Percentiles rank a stretch among this genome's conserved stretches.
Evolutionary conservation across 2,329 filamentous ascomycete species (phyloP).

Genomic region (Monascus ruber): DNA sequence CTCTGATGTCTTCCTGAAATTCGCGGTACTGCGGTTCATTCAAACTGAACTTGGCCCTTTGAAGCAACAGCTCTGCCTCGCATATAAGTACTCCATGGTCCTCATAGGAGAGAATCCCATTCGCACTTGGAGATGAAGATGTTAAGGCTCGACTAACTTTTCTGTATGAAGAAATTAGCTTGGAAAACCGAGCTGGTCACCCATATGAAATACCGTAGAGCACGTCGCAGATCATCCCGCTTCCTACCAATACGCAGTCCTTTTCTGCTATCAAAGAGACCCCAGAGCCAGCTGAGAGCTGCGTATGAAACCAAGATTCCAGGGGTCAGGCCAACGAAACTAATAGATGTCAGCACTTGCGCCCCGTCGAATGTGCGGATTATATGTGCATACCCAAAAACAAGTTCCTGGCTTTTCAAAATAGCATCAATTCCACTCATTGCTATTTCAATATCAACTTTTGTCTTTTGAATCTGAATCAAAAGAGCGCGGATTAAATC

Average conservation of each 20-base stretch:
- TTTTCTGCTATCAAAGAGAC: slow-evolving; percentile 57
- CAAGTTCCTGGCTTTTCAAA: slow-evolving; percentile 88
- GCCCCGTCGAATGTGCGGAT: not conserved
- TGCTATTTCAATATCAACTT: slow-evolving; percentile 93
- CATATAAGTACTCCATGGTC: slow-evolving; percentile 84
- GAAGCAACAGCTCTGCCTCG: slow-evolving; percentile 74
- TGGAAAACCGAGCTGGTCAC: not conserved
- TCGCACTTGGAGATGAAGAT: slow-evolving; percentile 56
- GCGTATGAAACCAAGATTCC: slow-evolving; percentile 78
- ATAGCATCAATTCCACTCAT: slow-evolving; percentile 92
- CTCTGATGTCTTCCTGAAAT: slow-evolving; percentile 78
- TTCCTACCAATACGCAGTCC: slow-evolving; percentile 55
- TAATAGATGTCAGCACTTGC: slow-evolving; percentile 13
- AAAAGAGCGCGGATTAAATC: slow-evolving; percentile 82
- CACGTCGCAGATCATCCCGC: slow-evolving; percentile 60
- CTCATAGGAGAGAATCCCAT: slow-evolving; percentile 73
- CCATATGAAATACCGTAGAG: slow-evolving; percentile 47
- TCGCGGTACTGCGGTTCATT: slow-evolving; percentile 67
- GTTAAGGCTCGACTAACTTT: slow-evolving; percentile 77
- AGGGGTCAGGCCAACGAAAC: slow-evolving; percentile 89
- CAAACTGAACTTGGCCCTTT: slow-evolving; percentile 55
- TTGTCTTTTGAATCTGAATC: slow-evolving; percentile 97
- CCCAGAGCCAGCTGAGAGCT: slow-evolving; percentile 59
- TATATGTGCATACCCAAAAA: slow-evolving; percentile 53
- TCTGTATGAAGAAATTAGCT: slow-evolving; percentile 18